phyloP scores from a whole-genome alignment of 768 basidiomycete genomes.

The Boletus vinaceobasis region DNA sequence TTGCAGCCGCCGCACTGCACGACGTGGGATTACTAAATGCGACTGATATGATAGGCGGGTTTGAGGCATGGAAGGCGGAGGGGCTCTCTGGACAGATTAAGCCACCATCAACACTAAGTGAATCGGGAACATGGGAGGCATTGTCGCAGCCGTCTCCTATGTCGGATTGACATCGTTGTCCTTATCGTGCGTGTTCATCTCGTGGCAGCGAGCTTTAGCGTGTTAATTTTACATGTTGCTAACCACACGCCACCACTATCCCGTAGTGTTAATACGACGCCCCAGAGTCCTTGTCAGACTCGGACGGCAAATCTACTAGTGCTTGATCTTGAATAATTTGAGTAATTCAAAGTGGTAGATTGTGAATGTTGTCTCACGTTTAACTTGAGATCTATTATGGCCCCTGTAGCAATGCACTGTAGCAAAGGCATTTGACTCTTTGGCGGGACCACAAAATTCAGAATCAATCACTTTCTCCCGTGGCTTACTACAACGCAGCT shows the following conservation, averaged over 20 bases:
- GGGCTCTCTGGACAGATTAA: slow-evolving; percentile 55
- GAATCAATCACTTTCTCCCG: neutral
- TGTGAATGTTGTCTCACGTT: neutral
- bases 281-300: neutral
- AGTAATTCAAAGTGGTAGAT: neutral
- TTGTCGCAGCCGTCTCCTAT: slow-evolving; percentile 27
- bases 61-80: slow-evolving; percentile 65
- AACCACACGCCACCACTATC: neutral
- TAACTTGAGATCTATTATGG: neutral
- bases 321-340: neutral
- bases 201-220: neutral
- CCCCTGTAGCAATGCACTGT: neutral
- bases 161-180: slow-evolving; percentile 15
- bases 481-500: neutral
- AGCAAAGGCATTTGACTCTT: neutral
- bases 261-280: neutral
- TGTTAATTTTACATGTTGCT: neutral
- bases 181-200: slow-evolving; percentile 3
- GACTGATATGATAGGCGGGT: slow-evolving; percentile 77
- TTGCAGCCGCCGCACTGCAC: slow-evolving; percentile 68
- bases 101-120: slow-evolving; percentile 28
- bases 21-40: slow-evolving; percentile 69
- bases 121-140: slow-evolving; percentile 30
- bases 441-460: neutral
- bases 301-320: neutral